Evolutionary conservation across 139 green algal genomes (phyloP), one percentile per base, ranked within the genome.

Genomic region (Ettlia oleoabundans): DNA sequence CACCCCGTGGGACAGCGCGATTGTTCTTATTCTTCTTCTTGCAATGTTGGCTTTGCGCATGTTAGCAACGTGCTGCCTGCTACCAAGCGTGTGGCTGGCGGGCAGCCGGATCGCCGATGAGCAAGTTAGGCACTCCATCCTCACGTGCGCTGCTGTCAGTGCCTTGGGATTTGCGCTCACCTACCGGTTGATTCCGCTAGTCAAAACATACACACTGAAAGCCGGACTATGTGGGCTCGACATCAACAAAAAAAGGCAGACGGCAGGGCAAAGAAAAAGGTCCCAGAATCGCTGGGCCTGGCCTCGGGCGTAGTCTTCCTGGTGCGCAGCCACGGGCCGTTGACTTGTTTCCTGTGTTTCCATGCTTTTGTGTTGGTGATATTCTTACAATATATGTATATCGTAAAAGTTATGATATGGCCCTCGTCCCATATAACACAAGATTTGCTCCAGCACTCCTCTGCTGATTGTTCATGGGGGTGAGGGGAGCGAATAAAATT

Each of bases 221-320:
- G 69, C 77, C 8, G 92, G 92, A n/a, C 93, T 98, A 28, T 95
- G 86, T 66, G 95, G 95, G 28, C 90, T 94, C 58, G 95, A 98
- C 80, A 92, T 98, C 73, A 98, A 98, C 82, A n/a, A 98, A 98
- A 85, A 93, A 92, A 79, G 95, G 94, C 53, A 82, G 52, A 2
- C 78, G 88, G 35, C 90, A 82, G 24, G 95, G 93, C 15, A 92
- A 96, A 5, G n/a, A 90, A 91, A 43, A 88, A 89, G 24, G 91
- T 98, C 42, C 97, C 97, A 22, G 97, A 99, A 81, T 91, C 94
- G 2, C 86, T 93, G 0, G 97, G 97, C 3, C 91, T 99, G 22
- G 97, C 93, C 0, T 87, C 94, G 4, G 94, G 93, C n/a, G 92
- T 95, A 26, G 90, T 98, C 1, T 98, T 96, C 84, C 87, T 99